A percentile compares a stretch with the other conserved stretches of the same genome.
phyloP scores from a whole-genome alignment of 1,139 yeast genomes.

The Suhomyces chickasaworum region DNA sequence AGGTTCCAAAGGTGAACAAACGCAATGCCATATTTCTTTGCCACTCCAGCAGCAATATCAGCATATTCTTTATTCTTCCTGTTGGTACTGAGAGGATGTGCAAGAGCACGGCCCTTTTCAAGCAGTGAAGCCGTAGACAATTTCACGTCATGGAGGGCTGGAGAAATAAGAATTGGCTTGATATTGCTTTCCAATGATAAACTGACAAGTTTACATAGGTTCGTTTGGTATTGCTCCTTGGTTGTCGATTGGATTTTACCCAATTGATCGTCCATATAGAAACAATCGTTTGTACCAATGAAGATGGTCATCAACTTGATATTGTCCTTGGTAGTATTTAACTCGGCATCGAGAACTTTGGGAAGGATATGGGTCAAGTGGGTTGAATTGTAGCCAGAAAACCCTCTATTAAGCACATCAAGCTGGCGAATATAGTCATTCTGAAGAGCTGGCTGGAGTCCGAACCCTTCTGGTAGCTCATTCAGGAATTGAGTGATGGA shows the following conservation, averaged over 20 bases:
- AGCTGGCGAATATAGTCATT: constrained; percentile 51
- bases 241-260: constrained; percentile 57
- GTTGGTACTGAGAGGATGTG: constrained; percentile 22
- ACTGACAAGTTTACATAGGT: constrained; percentile 45
- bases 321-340: constrained; percentile 28
- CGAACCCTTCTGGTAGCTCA: constrained; percentile 40
- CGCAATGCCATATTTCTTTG: constrained; percentile 47
- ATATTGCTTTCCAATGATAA: constrained; percentile 42
- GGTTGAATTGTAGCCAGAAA: constrained; percentile 60
- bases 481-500: constrained; percentile 62
- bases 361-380: constrained; percentile 53
- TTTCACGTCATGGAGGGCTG: constrained; percentile 55
- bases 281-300: constrained; percentile 78
- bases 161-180: constrained; percentile 60
- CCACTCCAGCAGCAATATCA: constrained; percentile 49
- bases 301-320: constrained; percentile 55
- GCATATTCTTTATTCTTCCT: constrained; percentile 48
- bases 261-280: constrained; percentile 20
- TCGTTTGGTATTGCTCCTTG: constrained; percentile 47
- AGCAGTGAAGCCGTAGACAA: constrained; percentile 9
- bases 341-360: constrained; percentile 46
- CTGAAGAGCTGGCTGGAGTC: constrained; percentile 54
- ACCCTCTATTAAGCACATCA: constrained; percentile 63
- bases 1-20: constrained; percentile 55
- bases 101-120: constrained; percentile 11